A percentile compares a stretch with the other conserved stretches of the same genome.
Conservation (phyloP, 768 basidiomycete species). For the Leccinum pellstonianum region DNA sequence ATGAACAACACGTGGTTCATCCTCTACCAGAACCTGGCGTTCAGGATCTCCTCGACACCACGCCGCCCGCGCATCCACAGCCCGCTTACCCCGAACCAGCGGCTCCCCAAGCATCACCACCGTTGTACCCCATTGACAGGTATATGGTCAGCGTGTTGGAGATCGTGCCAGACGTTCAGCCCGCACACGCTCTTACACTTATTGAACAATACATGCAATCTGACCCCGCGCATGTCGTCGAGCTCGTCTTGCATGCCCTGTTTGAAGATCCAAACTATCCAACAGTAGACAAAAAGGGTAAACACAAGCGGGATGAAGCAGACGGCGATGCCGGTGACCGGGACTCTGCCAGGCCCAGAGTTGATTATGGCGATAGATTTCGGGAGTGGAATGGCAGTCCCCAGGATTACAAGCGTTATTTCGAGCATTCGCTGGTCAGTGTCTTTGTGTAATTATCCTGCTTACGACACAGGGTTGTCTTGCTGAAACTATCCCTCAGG, state of each 20-base stretch:
- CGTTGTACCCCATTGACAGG: conserved; percentile 25
- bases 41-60: neutral
- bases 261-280: conserved; percentile 66
- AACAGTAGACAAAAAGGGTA: conserved; percentile 47
- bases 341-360: conserved; percentile 39
- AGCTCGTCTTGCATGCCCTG: conserved; percentile 56
- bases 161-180: conserved; percentile 69
- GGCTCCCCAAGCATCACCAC: conserved; percentile 3
- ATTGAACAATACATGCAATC: conserved; percentile 43
- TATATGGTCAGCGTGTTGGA: conserved; percentile 56
- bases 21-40: neutral
- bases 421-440: conserved; percentile 50
- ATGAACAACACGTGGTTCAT: conserved; percentile 16
- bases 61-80: neutral
- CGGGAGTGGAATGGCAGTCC: conserved; percentile 43
- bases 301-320: conserved; percentile 39
- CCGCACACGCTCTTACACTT: conserved; percentile 50
- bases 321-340: conserved; percentile 21
- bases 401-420: conserved; percentile 54
- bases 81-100: conserved; percentile 1
- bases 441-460: neutral
- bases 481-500: conserved; percentile 32
- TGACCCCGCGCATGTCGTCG: conserved; percentile 40
- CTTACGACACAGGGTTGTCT: neutral
- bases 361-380: conserved; percentile 55